Evolutionary conservation across 2,329 filamentous ascomycete genomes (phyloP).

Genomic region (Magnaporthiopsis incrustans): DNA sequence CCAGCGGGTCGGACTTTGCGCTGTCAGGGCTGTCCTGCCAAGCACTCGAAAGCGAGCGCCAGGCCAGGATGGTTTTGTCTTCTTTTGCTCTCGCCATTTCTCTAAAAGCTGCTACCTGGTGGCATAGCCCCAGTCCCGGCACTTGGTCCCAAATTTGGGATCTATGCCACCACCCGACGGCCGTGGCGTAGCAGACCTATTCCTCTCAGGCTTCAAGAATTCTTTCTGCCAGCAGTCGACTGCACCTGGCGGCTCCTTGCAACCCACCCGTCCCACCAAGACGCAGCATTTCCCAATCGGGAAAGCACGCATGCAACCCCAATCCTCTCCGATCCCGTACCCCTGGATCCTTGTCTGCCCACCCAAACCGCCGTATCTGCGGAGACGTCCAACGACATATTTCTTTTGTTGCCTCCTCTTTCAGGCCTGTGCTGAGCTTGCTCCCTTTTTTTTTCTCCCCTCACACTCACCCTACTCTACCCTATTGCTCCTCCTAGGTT

Average conservation of each 20-base stretch:
- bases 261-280: neutral
- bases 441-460: neutral
- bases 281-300: neutral
- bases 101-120: neutral
- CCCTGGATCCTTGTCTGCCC: neutral
- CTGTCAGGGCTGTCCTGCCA: too few relatives aligned
- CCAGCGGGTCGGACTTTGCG: too few relatives aligned
- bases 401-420: neutral
- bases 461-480: too few relatives aligned
- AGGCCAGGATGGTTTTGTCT: too few relatives aligned
- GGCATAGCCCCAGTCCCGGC: neutral
- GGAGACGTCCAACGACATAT: neutral
- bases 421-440: neutral
- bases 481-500: neutral
- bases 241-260: too few relatives aligned
- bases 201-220: neutral
- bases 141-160: neutral
- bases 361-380: neutral
- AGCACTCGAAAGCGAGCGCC: neutral
- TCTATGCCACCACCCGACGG: neutral
- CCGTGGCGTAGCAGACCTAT: neutral
- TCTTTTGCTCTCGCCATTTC: neutral
- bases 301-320: neutral
- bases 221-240: neutral
- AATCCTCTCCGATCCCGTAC: too few relatives aligned